A percentile compares a stretch with the other conserved stretches of the same genome.
These are phyloP conservation scores for Epicoccum sorghinum DNA, from an alignment of 2,329 filamentous ascomycete species.

Conservation along the genomic window DNA sequence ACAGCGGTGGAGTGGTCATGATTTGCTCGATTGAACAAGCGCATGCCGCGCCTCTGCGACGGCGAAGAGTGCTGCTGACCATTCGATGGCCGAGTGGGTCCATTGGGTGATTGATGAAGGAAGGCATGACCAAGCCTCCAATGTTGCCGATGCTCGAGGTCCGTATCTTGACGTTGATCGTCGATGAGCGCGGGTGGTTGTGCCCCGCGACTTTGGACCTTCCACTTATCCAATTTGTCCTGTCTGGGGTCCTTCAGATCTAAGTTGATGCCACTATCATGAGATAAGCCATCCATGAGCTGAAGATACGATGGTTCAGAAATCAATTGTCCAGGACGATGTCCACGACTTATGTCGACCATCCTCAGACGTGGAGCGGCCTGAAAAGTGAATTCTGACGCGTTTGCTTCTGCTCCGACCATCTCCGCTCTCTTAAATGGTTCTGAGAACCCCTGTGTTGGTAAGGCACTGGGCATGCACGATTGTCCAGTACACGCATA, in stretches of 20 bases:
- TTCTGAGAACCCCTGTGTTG: conserved; percentile 2
- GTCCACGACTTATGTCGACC: neutral
- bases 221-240: neutral
- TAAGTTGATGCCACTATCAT: conserved; percentile 30
- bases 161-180: neutral
- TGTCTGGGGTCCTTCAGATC: conserved; percentile 37
- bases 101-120: conserved; percentile 25
- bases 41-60: conserved; percentile 4
- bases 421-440: conserved; percentile 8
- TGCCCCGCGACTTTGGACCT: neutral
- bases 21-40: conserved; percentile 11
- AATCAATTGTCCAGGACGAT: conserved; percentile 20
- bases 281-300: conserved; percentile 38
- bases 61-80: neutral
- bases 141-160: conserved; percentile 1
- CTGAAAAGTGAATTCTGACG: conserved; percentile 27
- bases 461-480: no score
- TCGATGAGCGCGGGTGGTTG: conserved; percentile 8
- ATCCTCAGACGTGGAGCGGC: conserved; percentile 25
- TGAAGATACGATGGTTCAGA: conserved; percentile 38
- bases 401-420: conserved; percentile 11
- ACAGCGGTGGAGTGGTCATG: conserved; percentile 4
- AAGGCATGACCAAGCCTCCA: conserved; percentile 27
- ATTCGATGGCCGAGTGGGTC: conserved; percentile 1
- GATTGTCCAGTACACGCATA: no score